Base-by-base conservation (phyloP, 75 land plant species). In the Chamaecyparis obtusa region DNA sequence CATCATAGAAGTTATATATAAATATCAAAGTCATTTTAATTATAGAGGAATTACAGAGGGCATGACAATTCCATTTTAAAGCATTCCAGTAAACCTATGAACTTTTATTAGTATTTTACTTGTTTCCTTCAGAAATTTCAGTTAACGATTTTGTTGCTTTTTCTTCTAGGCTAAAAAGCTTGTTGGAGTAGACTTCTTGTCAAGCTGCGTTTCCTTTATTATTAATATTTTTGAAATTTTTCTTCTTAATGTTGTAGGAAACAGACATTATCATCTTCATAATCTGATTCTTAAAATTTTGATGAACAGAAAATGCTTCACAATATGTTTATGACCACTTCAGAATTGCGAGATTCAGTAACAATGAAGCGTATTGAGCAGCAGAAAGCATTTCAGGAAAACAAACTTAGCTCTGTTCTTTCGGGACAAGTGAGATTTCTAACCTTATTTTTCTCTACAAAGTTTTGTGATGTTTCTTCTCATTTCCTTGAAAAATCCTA, bases 381-480 rank as follows among this genome's bases (percentile, higher is more conserved):
- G 46, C 93, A 88, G 36, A 67, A 88, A 79, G 89, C 93, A 78
- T 88, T 86, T 83, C 90, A 89, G 83, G 89, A 82, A 56, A 87
- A 89, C 37, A 90, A 83, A 14, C 72, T 94, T 54, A 83, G 82
- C 1, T 77, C 92, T 10, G 87, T 95, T 84, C 87, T 97, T 80
- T 92, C 94, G 51, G 87, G 90, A 51, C 99, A 97, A 83, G 99
- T 97, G 90, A 94, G 86, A 49, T 37, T 90, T 36, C 81, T 88
- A 84, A 51, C 39, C 27, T 49, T 11, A 51, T 84, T 8, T n/a
- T 32, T 24, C 10, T 84, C 51, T 24, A 27, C 46, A 80, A 37
- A 24, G 27, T 27, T n/a, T 79, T 24, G 7, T 64, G 2, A 43
- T 1, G 13, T 9, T 80, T 80, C 44, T 80, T 21, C 24, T 72